Percentiles rank a stretch among this genome's conserved stretches.
phyloP scores from a whole-genome alignment of 2,329 filamentous ascomycete species.

The Pseudogymnoascus sp. region DNA sequence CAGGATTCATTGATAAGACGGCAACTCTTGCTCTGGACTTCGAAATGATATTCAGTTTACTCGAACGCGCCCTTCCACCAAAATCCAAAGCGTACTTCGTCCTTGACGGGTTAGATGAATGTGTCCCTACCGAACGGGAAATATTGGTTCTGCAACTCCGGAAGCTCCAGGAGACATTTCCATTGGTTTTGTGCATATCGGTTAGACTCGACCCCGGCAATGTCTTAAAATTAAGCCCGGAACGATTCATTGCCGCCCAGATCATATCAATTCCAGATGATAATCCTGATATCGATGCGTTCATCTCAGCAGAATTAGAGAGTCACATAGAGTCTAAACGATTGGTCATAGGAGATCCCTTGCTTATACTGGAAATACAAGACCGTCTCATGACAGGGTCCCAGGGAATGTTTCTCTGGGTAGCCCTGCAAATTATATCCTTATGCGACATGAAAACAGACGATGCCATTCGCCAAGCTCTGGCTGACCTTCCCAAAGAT shows the following conservation, averaged over 20 bases:
- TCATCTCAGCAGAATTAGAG: conserved; percentile 25
- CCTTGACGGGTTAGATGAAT: conserved; percentile 32
- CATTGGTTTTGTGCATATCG: conserved; percentile 24
- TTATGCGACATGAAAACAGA: conserved; percentile 33
- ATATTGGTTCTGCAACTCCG: conserved; percentile 18
- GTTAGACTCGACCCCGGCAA: conserved; percentile 20
- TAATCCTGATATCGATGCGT: conserved; percentile 23
- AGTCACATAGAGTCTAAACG: conserved; percentile 17
- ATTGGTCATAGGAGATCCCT: conserved; percentile 23
- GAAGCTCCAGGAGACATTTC: conserved; percentile 21
- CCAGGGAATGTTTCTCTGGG: conserved; percentile 36
- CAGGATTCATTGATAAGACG: conserved; percentile 2
- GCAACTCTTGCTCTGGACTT: conserved; percentile 13
- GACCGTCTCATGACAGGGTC: conserved; percentile 24
- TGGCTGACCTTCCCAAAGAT: conserved; percentile 27
- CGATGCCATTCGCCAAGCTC: conserved; percentile 28
- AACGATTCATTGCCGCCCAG: conserved; percentile 11
- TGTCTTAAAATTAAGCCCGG: conserved; percentile 12
- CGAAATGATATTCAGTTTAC: conserved; percentile 20
- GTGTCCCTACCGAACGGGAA: conserved; percentile 16
- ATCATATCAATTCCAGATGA: conserved; percentile 22
- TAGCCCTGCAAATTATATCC: conserved; percentile 29
- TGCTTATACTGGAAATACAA: conserved; percentile 24
- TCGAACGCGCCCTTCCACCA: conserved; percentile 19
- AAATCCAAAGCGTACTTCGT: conserved; percentile 27